Evolutionary conservation across 108 stramenopile species (phyloP).

Genomic region (Fistulifera pelliculosa): DNA sequence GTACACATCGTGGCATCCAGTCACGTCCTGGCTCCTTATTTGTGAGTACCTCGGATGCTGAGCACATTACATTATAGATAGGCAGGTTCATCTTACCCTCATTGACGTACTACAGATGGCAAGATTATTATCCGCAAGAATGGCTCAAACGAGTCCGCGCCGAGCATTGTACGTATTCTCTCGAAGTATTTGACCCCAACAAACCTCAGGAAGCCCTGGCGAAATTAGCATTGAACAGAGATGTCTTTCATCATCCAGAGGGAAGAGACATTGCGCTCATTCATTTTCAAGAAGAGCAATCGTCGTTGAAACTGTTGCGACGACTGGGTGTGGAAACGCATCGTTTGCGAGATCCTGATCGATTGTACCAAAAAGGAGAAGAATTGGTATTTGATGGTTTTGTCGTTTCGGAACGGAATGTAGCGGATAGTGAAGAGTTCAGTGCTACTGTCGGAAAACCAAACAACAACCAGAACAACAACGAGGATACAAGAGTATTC

Average conservation of each 20-base stretch:
- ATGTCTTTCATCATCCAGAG: slow-evolving; percentile 73
- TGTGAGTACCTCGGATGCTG: slow-evolving; percentile 4
- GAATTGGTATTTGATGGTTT: slow-evolving; percentile 69
- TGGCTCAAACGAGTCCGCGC: slow-evolving; percentile 56
- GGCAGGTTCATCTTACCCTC: too few species aligned
- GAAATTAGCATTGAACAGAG: slow-evolving; percentile 67
- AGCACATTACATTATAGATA: too few species aligned
- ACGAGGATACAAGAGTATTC: slow-evolving; percentile 50
- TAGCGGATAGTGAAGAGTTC: slow-evolving; percentile 20
- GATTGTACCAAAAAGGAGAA: slow-evolving; percentile 61
- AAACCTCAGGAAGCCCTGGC: slow-evolving; percentile 37
- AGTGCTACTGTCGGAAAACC: neutral
- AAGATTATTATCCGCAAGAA: slow-evolving; percentile 76
- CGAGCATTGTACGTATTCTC: slow-evolving; percentile 50
- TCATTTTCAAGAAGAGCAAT: slow-evolving; percentile 71
- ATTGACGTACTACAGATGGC: slow-evolving; percentile 50
- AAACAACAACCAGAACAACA: slow-evolving; percentile 1
- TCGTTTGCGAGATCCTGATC: slow-evolving; percentile 42
- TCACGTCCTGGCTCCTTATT: slow-evolving; percentile 73
- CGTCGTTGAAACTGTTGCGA: slow-evolving; percentile 38
- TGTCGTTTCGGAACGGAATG: slow-evolving; percentile 49
- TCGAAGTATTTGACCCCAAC: slow-evolving; percentile 37
- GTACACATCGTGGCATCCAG: slow-evolving; percentile 71
- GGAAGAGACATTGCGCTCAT: slow-evolving; percentile 67
- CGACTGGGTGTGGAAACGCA: slow-evolving; percentile 56